Percentiles rank a stretch among this genome's conserved stretches.
Conservation (phyloP, 805 yeast genomes). For the Candida quercuum region DNA sequence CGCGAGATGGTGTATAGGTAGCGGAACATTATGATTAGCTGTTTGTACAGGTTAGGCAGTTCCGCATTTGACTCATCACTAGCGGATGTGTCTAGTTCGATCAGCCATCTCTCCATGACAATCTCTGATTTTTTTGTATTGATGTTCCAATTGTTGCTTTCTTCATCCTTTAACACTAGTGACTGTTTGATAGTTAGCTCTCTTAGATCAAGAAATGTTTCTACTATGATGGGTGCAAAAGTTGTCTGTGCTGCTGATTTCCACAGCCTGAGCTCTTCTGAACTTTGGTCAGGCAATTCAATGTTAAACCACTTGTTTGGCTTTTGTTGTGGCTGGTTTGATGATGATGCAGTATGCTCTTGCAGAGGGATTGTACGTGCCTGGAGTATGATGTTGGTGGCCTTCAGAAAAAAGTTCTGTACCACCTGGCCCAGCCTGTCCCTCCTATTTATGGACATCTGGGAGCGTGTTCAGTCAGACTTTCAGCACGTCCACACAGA, state of each 20-base stretch:
- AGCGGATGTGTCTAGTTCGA: conserved; percentile 62
- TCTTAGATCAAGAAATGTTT: conserved; percentile 69
- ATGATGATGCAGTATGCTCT: conserved; percentile 15
- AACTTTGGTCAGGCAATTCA: conserved; percentile 33
- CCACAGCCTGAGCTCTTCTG: conserved; percentile 67
- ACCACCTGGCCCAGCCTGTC: conserved; percentile 23
- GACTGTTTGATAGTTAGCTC: conserved; percentile 50
- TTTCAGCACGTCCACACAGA: too few species aligned
- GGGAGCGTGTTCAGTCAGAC: too few species aligned
- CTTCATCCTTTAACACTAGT: conserved; percentile 52
- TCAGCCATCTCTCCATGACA: conserved; percentile 91
- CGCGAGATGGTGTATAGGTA: conserved; percentile 62
- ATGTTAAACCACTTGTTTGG: conserved; percentile 61
- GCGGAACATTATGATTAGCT: conserved; percentile 68
- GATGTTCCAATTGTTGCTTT: conserved; percentile 49
- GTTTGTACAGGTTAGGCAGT: conserved; percentile 65
- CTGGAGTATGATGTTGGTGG: conserved; percentile 52
- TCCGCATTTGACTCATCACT: conserved; percentile 38
- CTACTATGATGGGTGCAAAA: conserved; percentile 83
- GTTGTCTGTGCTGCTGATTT: conserved; percentile 28
- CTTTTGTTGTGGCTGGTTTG: conserved; percentile 21
- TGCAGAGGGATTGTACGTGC: conserved; percentile 26
- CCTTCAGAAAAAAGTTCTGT: conserved; percentile 56
- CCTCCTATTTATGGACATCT: conserved; percentile 9
- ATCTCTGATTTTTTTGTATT: conserved; percentile 70